These are phyloP conservation scores for Wallacemonas collosoma DNA, from an alignment of 208 protist species.

Conservation along the genomic window DNA sequence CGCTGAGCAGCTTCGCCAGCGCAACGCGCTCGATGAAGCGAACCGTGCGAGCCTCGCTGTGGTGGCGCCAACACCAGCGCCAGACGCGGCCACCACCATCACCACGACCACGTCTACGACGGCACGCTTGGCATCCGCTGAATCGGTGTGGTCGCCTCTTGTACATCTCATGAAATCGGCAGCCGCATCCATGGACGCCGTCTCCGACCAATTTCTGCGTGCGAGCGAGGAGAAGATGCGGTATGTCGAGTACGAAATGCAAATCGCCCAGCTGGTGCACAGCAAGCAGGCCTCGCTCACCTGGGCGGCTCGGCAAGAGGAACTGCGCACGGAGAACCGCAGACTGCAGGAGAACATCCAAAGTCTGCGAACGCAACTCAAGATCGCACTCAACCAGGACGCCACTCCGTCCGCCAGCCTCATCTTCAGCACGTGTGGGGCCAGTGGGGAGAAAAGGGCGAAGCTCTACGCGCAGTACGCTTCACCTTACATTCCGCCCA, in stretches of 20 bases:
- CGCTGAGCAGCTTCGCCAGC: slow-evolving; percentile 17
- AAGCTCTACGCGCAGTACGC: slow-evolving; percentile 52
- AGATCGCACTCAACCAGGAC: slow-evolving; percentile 10
- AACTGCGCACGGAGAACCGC: slow-evolving; percentile 43
- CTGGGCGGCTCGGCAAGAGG: slow-evolving; percentile 43
- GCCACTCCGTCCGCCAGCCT: slow-evolving; percentile 13
- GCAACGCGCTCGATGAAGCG: not conserved
- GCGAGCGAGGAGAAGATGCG: slow-evolving; percentile 21
- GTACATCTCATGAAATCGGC: not conserved
- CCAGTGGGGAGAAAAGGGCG: slow-evolving; percentile 18
- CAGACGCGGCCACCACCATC: not conserved
- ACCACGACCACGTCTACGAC: too few species aligned
- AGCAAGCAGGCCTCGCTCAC: slow-evolving; percentile 29
- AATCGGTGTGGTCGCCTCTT: not conserved
- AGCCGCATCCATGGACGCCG: not conserved
- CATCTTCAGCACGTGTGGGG: slow-evolving; percentile 15
- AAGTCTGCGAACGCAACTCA: slow-evolving; percentile 23
- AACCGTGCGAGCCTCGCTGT: not conserved
- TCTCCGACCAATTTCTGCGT: slow-evolving; percentile 22
- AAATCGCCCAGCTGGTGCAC: slow-evolving; percentile 33
- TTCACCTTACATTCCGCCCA: slow-evolving; percentile 54
- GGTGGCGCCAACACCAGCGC: not conserved
- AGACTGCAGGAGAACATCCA: slow-evolving; percentile 46
- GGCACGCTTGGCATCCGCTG: not conserved
- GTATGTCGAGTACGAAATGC: slow-evolving; percentile 37